phyloP scores from a whole-genome alignment of 108 stramenopile genomes.

The Nannochloropsis granulata region DNA sequence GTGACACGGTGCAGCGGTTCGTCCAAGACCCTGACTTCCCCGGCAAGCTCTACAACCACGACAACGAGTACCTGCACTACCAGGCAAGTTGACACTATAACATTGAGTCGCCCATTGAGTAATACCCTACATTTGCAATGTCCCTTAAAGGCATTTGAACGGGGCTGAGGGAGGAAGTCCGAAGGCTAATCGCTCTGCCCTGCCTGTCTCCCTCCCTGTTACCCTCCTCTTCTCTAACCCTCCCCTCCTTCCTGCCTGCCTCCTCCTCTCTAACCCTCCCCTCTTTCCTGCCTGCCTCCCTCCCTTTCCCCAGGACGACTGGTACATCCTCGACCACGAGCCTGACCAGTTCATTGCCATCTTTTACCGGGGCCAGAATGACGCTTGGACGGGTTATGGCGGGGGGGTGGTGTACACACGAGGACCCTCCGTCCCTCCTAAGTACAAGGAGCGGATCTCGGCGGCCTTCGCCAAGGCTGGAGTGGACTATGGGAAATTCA shows the following conservation, averaged over 20 bases:
- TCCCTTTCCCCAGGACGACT: constrained; percentile 49
- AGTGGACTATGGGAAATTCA: constrained; percentile 17
- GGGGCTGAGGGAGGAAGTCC: background rate
- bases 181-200: background rate
- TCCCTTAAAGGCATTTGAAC: background rate
- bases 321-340: constrained; percentile 86
- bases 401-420: constrained; percentile 88
- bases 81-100: constrained; percentile 4
- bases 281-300: background rate
- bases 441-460: constrained; percentile 5
- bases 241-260: background rate
- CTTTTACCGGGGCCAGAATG: constrained; percentile 82
- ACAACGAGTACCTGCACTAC: constrained; percentile 93
- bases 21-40: constrained; percentile 68
- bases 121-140: too few species aligned
- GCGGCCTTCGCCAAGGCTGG: constrained; percentile 22
- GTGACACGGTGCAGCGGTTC: constrained; percentile 74
- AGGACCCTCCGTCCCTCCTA: constrained; percentile 26
- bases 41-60: constrained; percentile 68
- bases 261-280: background rate
- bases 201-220: background rate
- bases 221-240: background rate
- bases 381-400: constrained; percentile 92
- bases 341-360: constrained; percentile 75
- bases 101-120: too few species aligned